A percentile compares a stretch with the other conserved stretches of the same genome.
These are phyloP conservation scores for Gossypium davidsonii DNA, from an alignment of 441 rosid species.

Conservation along the genomic window DNA sequence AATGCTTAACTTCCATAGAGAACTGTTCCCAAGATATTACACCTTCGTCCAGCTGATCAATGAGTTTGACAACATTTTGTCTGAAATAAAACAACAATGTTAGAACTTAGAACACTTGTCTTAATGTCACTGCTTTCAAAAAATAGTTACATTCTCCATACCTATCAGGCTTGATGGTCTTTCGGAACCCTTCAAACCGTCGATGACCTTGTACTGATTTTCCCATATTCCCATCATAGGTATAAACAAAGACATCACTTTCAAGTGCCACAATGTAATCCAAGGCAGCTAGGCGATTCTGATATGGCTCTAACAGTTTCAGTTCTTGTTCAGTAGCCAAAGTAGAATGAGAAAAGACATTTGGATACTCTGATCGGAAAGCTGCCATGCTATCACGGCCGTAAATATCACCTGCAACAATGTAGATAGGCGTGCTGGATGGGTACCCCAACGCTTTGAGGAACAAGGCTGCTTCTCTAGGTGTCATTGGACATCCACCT, in stretches of 20 bases:
- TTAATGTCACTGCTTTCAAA: not conserved
- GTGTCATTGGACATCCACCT: conserved; percentile 94
- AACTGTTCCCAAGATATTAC: conserved; percentile 64
- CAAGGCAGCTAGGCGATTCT: conserved; percentile 85
- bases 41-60: conserved; percentile 70
- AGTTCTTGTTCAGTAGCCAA: conserved; percentile 73
- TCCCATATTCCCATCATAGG: conserved; percentile 92
- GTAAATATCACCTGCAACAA: conserved; percentile 80
- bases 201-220: conserved; percentile 95
- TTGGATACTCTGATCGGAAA: conserved; percentile 70
- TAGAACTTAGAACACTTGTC: not conserved
- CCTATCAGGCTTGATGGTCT: conserved; percentile 88
- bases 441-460: conserved; percentile 91
- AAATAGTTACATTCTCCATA: conserved; percentile 8
- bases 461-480: conserved; percentile 81
- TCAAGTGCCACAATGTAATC: conserved; percentile 83
- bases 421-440: conserved; percentile 62
- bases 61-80: conserved; percentile 53
- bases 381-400: conserved; percentile 68
- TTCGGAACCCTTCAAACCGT: conserved; percentile 74
- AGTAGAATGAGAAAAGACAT: conserved; percentile 65
- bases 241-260: conserved; percentile 81
- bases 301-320: conserved; percentile 60
- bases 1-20: conserved; percentile 50
- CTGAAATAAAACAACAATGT: conserved; percentile 33